These are phyloP conservation scores for Cercospora zeae-maydis DNA, from an alignment of 2,329 filamentous ascomycete genomes.

Conservation along the genomic window DNA sequence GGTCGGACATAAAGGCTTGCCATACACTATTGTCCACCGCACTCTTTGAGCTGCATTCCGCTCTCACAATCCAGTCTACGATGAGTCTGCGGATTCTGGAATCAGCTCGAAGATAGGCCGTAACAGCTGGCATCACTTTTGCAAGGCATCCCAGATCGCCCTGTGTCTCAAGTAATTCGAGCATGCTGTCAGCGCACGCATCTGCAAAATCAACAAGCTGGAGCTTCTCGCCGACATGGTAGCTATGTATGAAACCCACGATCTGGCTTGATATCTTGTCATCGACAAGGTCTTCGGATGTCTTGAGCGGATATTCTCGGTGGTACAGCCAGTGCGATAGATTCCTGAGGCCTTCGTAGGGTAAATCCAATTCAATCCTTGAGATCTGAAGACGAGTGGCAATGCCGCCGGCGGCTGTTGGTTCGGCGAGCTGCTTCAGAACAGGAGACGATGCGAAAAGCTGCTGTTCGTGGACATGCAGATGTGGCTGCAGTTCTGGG, in stretches of 20 bases:
- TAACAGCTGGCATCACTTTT: neutral
- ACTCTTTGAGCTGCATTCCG: neutral
- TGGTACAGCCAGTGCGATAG: neutral
- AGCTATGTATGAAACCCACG: neutral
- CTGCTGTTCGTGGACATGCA: neutral
- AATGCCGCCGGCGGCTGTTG: neutral
- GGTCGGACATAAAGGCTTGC: neutral
- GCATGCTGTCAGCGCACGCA: neutral
- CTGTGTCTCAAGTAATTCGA: neutral
- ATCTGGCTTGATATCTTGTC: neutral
- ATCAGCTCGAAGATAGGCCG: neutral
- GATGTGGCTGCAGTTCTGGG: neutral
- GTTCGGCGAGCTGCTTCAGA: neutral
- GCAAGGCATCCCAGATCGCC: neutral
- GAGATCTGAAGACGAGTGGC: neutral
- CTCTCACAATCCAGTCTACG: neutral
- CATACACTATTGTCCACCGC: neutral
- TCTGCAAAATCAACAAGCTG: neutral
- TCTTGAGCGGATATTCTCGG: neutral
- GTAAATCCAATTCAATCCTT: neutral
- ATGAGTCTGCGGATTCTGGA: neutral
- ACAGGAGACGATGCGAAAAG: neutral
- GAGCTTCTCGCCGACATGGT: neutral
- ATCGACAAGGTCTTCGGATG: neutral
- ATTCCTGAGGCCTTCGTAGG: neutral